Evolutionary conservation across 108 stramenopile genomes (phyloP).

Genomic region (Nitzschia sp.): DNA sequence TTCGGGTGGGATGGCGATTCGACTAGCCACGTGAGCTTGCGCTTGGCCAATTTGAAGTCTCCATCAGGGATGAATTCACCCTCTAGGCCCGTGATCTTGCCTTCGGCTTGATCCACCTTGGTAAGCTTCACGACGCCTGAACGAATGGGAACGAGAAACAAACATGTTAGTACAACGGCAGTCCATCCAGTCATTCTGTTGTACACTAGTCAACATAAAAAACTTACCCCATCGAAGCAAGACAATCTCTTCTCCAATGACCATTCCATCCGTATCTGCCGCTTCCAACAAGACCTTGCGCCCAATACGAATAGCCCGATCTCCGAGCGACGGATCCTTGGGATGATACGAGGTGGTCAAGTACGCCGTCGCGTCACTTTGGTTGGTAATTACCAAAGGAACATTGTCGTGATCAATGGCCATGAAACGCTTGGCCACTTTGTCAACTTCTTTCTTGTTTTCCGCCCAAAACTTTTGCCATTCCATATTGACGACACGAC

Average conservation of each 20-base stretch:
- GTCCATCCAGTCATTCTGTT: too few relatives aligned
- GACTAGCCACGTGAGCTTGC: constrained; percentile 94
- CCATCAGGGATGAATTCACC: constrained; percentile 84
- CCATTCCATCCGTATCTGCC: constrained; percentile 85
- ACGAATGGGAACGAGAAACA: too few relatives aligned
- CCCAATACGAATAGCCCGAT: constrained; percentile 73
- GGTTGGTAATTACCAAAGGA: constrained; percentile 76
- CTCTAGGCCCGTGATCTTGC: constrained; percentile 53
- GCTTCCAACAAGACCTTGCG: constrained; percentile 83
- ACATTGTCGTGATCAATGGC: constrained; percentile 82
- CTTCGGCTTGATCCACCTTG: constrained; percentile 62
- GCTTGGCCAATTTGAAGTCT: constrained; percentile 91
- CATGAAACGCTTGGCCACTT: constrained; percentile 91
- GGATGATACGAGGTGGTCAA: constrained; percentile 83
- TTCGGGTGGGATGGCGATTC: constrained; percentile 46
- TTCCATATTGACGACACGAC: constrained; percentile 95
- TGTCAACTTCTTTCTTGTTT: constrained; percentile 97
- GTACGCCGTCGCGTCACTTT: constrained; percentile 45
- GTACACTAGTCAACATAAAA: too few relatives aligned
- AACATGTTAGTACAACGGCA: too few relatives aligned
- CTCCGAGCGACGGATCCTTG: constrained; percentile 90
- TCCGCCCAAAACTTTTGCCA: constrained; percentile 98
- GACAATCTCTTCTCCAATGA: constrained; percentile 91
- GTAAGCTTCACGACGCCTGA: constrained; percentile 83
- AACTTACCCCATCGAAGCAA: constrained; percentile 92